Evolutionary conservation across 352 stramenopile genomes (phyloP), one percentile per base, ranked within the genome.

Genomic region (Globisporangium middletonii): DNA sequence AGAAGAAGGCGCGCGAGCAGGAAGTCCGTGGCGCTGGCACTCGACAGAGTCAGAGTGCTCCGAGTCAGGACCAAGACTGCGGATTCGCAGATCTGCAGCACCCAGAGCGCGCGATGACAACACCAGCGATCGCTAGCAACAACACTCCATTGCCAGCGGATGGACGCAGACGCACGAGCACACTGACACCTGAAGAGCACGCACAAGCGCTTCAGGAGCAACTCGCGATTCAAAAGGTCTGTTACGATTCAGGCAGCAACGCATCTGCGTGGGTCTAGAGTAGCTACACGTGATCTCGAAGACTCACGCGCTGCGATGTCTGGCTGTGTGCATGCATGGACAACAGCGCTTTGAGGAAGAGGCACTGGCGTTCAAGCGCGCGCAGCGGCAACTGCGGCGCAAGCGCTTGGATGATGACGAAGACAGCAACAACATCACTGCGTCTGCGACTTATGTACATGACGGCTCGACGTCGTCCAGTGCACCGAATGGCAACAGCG

Each of bases 221-320:
- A 53, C 79, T 83, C 49, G 65, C 75, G 23, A 41, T 75, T 48
- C 81, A 80, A 42, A 77, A 79, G 69, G 76, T 86, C 28, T 12
- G 26, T 37, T 12, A 19, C 12, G 1, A n/a, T 35, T 13, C 45
- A 35, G 18, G 19, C 44, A 2, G 44, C 23, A 16, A 62, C 50
- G 43, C 15, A 23, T 35, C 26, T 13, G 6, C 2, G 2, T 43
- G 26, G 44, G 41, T 18, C 28, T 9, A 4, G 23, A 28, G 33
- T 12, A 9, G 33, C 33, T 38, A 9, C 7, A 9, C 23, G 7
- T 38, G 30, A 35, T 38, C 5, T 38, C 33, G 33, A 13, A 11
- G 33, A 38, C 33, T 38, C 33, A 12, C 7, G 33, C 7, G 2
- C 33, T 38, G 4, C 2, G 33, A 38, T 4, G 30, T 38, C 0